phyloP scores from a whole-genome alignment of 352 stramenopile species.

The Phytophthora cryptogea region DNA sequence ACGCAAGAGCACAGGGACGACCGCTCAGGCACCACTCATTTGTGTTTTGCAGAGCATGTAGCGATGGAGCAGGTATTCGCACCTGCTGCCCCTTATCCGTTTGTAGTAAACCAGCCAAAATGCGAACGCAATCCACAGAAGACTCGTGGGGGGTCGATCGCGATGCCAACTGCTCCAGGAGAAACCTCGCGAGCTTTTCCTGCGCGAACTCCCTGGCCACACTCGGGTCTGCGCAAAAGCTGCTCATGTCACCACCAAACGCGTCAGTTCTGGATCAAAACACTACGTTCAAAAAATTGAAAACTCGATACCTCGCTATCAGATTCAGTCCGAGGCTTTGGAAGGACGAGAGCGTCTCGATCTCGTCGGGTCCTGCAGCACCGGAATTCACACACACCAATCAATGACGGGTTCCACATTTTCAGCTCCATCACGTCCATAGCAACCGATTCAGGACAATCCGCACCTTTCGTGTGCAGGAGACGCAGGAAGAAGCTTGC shows the following conservation, averaged over 20 bases:
- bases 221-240: slow-evolving; percentile 63
- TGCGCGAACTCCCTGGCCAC: slow-evolving; percentile 64
- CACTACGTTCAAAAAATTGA: neutral
- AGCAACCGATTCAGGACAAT: neutral
- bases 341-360: slow-evolving; percentile 68
- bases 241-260: slow-evolving; percentile 24
- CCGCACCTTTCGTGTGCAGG: slow-evolving; percentile 71
- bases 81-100: slow-evolving; percentile 57
- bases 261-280: neutral
- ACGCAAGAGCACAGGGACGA: slow-evolving; percentile 27
- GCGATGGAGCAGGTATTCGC: slow-evolving; percentile 15
- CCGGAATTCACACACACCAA: slow-evolving; percentile 1
- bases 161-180: slow-evolving; percentile 55
- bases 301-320: slow-evolving; percentile 64
- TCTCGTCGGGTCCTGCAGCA: slow-evolving; percentile 44
- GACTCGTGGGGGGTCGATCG: slow-evolving; percentile 29
- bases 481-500: slow-evolving; percentile 77
- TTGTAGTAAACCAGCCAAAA: slow-evolving; percentile 46
- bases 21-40: slow-evolving; percentile 21
- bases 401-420: neutral
- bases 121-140: slow-evolving; percentile 55
- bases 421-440: neutral
- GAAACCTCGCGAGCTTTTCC: slow-evolving; percentile 61
- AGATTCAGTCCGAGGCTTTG: slow-evolving; percentile 79
- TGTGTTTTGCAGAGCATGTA: slow-evolving; percentile 18